Conservation (phyloP, 1,139 yeast species). For the Barnettozyma hawaiiensis region DNA sequence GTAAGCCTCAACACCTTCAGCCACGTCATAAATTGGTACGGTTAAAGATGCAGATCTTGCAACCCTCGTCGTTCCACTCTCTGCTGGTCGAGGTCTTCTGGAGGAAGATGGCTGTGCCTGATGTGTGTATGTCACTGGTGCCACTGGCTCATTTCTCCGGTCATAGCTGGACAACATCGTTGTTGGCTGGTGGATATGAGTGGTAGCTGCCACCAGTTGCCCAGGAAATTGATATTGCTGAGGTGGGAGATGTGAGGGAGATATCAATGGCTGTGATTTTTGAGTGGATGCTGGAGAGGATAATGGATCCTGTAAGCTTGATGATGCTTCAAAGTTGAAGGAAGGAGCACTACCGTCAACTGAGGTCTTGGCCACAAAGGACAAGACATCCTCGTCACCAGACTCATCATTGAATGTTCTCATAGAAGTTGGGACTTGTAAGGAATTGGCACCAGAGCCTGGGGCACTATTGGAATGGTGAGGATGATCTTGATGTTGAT, state of each 20-base stretch:
- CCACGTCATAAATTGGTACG: slow-evolving; percentile 11
- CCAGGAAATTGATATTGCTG: slow-evolving; percentile 1
- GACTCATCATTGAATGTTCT: slow-evolving; percentile 10
- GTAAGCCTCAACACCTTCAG: slow-evolving; percentile 2
- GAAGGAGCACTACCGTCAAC: slow-evolving; percentile 18
- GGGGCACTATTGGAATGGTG: not conserved
- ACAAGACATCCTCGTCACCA: slow-evolving; percentile 22
- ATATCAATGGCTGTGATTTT: not conserved
- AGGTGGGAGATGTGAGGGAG: not conserved
- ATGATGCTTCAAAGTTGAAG: slow-evolving; percentile 19
- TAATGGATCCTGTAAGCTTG: slow-evolving; percentile 5
- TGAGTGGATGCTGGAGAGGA: not conserved
- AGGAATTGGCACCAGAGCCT: not conserved
- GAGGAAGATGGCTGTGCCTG: slow-evolving; percentile 12
- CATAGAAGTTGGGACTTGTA: not conserved
- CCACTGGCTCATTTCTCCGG: slow-evolving; percentile 47
- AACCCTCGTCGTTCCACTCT: slow-evolving; percentile 27
- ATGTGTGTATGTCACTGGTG: slow-evolving; percentile 36
- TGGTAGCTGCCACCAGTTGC: not conserved
- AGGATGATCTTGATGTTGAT: slow-evolving; percentile 18
- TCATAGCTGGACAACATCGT: slow-evolving; percentile 25
- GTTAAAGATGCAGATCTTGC: slow-evolving; percentile 30
- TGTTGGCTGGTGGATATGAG: slow-evolving; percentile 7
- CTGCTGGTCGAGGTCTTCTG: slow-evolving; percentile 30
- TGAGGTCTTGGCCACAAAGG: slow-evolving; percentile 31